Evolutionary conservation across 805 yeast species (phyloP).

Genomic region (Yarrowia sp.): DNA sequence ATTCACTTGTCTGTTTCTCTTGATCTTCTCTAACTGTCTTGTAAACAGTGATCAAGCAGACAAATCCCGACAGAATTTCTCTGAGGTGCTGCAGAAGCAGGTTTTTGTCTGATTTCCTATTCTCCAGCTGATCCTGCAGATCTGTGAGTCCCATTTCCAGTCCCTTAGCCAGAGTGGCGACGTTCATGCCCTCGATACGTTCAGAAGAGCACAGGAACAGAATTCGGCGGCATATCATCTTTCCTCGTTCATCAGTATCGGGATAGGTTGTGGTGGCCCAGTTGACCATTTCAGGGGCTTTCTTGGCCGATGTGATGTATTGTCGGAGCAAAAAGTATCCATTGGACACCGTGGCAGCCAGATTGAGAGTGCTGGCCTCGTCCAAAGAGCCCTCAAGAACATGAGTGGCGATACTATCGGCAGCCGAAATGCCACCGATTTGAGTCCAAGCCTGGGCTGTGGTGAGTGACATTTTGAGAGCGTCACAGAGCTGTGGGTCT

Average conservation of each 20-base stretch:
- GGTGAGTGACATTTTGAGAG: conserved; percentile 17
- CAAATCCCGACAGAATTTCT: conserved; percentile 34
- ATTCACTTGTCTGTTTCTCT: conserved; percentile 17
- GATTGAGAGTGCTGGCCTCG: conserved; percentile 6
- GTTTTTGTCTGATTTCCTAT: not conserved
- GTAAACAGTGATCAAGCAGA: conserved; percentile 27
- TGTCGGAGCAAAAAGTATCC: conserved; percentile 17
- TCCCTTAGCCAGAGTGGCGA: conserved; percentile 13
- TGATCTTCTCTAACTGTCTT: conserved; percentile 11
- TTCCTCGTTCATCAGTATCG: conserved; percentile 11
- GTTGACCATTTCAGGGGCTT: conserved; percentile 16
- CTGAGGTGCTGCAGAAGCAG: conserved; percentile 2
- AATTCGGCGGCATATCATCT: conserved; percentile 21
- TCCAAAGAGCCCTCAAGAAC: conserved; percentile 9
- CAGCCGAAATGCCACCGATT: conserved; percentile 22
- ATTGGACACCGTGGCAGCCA: conserved; percentile 35
- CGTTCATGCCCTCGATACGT: conserved; percentile 6
- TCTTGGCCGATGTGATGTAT: conserved; percentile 13
- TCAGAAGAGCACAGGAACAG: conserved; percentile 28
- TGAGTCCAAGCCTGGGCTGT: conserved; percentile 22
- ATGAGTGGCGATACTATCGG: conserved; percentile 14
- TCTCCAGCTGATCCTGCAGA: conserved; percentile 1
- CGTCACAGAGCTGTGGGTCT: conserved; percentile 12
- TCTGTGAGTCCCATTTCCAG: conserved; percentile 11
- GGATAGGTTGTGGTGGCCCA: conserved; percentile 12